Percentiles rank a stretch among this genome's conserved stretches.
These are phyloP conservation scores for Xylariaceae sp. DNA, from an alignment of 2,329 filamentous ascomycete genomes.

Conservation along the genomic window DNA sequence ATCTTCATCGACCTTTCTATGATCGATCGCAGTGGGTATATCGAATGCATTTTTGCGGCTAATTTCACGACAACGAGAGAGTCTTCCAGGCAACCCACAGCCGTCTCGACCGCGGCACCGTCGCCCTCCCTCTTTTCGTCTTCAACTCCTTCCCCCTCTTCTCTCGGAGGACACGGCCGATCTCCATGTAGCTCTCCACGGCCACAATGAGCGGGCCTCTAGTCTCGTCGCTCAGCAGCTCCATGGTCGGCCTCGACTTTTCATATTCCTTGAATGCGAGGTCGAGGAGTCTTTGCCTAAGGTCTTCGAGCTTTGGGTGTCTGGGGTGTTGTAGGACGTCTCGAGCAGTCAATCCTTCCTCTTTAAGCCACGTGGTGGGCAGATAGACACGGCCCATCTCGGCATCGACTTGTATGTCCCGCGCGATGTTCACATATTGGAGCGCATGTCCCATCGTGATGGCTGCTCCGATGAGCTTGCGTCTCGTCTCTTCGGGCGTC, in stretches of 20 bases:
- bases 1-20: no score
- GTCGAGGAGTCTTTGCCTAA: slow-evolving; percentile 52
- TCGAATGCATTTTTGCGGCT: neutral
- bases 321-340: slow-evolving; percentile 49
- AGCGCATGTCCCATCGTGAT: slow-evolving; percentile 65
- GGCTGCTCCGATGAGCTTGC: slow-evolving; percentile 49
- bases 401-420: slow-evolving; percentile 66
- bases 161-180: slow-evolving; percentile 56
- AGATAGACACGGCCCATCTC: slow-evolving; percentile 62
- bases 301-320: slow-evolving; percentile 39
- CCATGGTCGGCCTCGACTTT: slow-evolving; percentile 50
- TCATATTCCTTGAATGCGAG: slow-evolving; percentile 57
- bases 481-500: slow-evolving; percentile 28
- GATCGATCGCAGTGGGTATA: neutral
- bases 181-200: slow-evolving; percentile 73
- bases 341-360: slow-evolving; percentile 47
- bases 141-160: slow-evolving; percentile 18
- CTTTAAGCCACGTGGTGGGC: slow-evolving; percentile 57
- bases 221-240: slow-evolving; percentile 54
- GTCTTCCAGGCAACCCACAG: slow-evolving; percentile 32
- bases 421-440: slow-evolving; percentile 73
- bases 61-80: slow-evolving; percentile 14
- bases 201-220: slow-evolving; percentile 61
- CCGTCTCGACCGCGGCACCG: slow-evolving; percentile 27
- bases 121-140: slow-evolving; percentile 24